phyloP scores from a whole-genome alignment of 2,329 filamentous ascomycete genomes.

The Cladorrhinum sp. region DNA sequence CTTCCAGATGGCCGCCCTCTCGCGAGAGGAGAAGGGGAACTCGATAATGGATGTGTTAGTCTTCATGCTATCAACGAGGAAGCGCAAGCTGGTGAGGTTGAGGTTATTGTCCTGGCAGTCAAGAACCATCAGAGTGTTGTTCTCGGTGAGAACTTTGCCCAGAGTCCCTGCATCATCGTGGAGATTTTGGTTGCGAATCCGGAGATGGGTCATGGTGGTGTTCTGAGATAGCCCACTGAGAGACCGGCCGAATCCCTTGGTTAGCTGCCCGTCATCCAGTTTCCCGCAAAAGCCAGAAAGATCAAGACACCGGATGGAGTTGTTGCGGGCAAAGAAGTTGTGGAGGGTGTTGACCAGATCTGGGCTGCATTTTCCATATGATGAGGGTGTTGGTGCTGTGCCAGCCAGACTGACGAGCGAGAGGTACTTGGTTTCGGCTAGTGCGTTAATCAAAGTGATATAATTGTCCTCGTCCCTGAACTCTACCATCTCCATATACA shows the following conservation, averaged over 20 bases:
- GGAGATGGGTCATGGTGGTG: conserved; percentile 42
- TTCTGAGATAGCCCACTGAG: conserved; percentile 36
- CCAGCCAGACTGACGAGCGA: conserved; percentile 53
- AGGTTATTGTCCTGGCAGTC: conserved; percentile 56
- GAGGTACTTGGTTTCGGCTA: conserved; percentile 50
- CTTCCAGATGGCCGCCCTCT: conserved; percentile 30
- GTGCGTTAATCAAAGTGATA: conserved; percentile 47
- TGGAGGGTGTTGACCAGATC: conserved; percentile 48
- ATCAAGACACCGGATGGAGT: conserved; percentile 51
- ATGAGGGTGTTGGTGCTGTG: conserved; percentile 44
- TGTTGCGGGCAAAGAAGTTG: conserved; percentile 50
- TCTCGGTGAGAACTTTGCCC: conserved; percentile 47
- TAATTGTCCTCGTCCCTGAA: conserved; percentile 52
- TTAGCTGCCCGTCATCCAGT: conserved; percentile 55
- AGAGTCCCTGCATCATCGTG: conserved; percentile 51
- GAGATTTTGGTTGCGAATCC: conserved; percentile 55
- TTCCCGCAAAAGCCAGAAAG: conserved; percentile 56
- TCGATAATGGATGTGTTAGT: conserved; percentile 43
- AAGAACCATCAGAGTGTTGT: conserved; percentile 48
- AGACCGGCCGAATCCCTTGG: conserved; percentile 50
- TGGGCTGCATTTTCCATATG: conserved; percentile 35
- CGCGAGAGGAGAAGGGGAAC: conserved; percentile 36
- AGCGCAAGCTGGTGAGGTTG: conserved; percentile 49
- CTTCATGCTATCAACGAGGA: conserved; percentile 44
- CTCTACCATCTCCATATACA: conserved; percentile 57